Percentiles rank a stretch among this genome's conserved stretches.
Conservation (phyloP, 345 rosid genomes). For the Eutrema japonicum region DNA sequence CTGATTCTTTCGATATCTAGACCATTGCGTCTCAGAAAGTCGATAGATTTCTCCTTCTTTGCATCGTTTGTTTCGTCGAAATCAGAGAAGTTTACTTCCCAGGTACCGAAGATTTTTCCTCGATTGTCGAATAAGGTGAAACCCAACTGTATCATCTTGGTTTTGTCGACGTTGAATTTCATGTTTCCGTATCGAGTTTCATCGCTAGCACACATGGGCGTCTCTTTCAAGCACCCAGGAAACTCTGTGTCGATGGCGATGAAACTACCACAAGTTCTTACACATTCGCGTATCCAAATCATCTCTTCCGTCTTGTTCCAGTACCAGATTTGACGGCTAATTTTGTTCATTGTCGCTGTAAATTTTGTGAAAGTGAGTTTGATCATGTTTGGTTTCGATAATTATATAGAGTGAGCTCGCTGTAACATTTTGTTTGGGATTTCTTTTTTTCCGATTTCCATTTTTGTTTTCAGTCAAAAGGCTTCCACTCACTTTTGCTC, state of each 20-base stretch:
- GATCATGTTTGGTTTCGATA: too few species aligned
- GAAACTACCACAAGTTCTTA: neutral
- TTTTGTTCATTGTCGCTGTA: neutral
- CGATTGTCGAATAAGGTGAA: neutral
- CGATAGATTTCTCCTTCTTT: neutral
- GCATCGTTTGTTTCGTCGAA: conserved; percentile 2
- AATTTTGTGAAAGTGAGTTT: too few species aligned
- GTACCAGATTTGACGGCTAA: neutral
- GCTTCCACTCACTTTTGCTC: too few species aligned
- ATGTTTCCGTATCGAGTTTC: neutral
- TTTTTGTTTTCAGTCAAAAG: too few species aligned
- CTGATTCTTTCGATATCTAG: conserved; percentile 13
- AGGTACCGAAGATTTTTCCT: neutral
- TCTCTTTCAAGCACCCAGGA: conserved; percentile 16
- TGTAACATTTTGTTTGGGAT: too few species aligned
- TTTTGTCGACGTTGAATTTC: conserved; percentile 5
- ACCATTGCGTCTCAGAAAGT: conserved; percentile 26
- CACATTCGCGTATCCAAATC: neutral
- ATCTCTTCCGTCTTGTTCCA: conserved; percentile 19
- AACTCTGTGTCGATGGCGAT: conserved; percentile 18
- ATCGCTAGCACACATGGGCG: neutral
- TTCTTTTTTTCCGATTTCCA: too few species aligned
- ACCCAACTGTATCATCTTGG: conserved; percentile 29
- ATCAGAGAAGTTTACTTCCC: conserved; percentile 34
- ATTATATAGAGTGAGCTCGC: too few species aligned